A percentile compares a stretch with the other conserved stretches of the same genome.
Evolutionary conservation across 441 rosid genomes (phyloP).

Genomic region (Dalechampia spathulata): DNA sequence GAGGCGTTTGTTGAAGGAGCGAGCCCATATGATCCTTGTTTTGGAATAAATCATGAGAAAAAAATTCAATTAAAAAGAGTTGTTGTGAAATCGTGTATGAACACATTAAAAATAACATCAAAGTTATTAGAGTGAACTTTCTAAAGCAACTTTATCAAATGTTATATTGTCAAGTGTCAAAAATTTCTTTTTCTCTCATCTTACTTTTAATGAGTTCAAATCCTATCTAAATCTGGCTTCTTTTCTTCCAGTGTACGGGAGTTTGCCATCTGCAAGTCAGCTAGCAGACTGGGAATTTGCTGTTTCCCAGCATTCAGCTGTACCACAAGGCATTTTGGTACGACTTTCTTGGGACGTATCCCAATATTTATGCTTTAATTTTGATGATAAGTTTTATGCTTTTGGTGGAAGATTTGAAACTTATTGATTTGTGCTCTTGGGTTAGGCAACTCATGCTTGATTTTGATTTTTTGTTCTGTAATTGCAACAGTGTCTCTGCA

Average conservation of each 20-base stretch:
- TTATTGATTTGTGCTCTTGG: background rate
- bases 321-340: constrained; percentile 91
- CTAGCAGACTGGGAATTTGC: constrained; percentile 96
- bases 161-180: no score
- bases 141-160: no score
- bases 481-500: background rate
- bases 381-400: background rate
- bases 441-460: background rate
- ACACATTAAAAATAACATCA: no score
- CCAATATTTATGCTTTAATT: background rate
- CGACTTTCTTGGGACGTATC: background rate
- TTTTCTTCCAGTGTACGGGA: constrained; percentile 73
- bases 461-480: background rate
- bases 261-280: constrained; percentile 71
- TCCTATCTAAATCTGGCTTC: background rate
- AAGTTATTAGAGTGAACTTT: no score
- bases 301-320: constrained; percentile 92
- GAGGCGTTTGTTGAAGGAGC: no score
- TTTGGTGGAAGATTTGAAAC: background rate
- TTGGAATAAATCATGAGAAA: no score
- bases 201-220: no score
- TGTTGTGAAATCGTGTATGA: no score
- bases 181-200: no score
- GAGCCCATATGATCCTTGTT: no score
- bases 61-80: no score